Evolutionary conservation across 1,139 yeast genomes (phyloP), one percentile per base, ranked within the genome.

Genomic region (Saccharomycopsis hybrid): DNA sequence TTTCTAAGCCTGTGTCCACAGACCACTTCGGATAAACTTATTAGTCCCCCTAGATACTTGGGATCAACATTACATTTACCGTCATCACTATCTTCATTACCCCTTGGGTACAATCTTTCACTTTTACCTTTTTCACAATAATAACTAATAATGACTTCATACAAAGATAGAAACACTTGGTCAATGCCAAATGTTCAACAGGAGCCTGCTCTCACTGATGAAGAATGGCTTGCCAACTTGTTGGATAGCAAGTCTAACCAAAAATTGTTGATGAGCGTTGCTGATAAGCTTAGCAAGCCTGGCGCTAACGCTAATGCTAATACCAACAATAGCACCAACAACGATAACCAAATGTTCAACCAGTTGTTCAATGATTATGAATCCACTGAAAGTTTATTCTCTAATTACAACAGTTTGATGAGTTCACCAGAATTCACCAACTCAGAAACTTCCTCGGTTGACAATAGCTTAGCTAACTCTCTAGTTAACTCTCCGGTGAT

Each of bases 401-500:
- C 39, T 13, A 41, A 18, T 13, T 33, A 45, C 39, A 38, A 45
- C 29, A 31, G 36, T 24, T 39, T 38, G 44, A 24, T 3, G 8
- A 39, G 30, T 36, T 39, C 45, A 4, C 48, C 48, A 7, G 44
- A 27, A 30, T 39, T 28, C 28, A 25, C 45, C 33, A 41, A 30
- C 25, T n/a, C 28, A n/a, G 50, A 36, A 9, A 27, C 49, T 27
- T 38, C 48, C 7, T 46, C 49, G 5, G 30, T 46, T 25, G 18
- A 5, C 24, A 46, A 36, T 40, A 41, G 47, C 13, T 25, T 47
- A 11, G 18, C 29, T 28, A 49, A 47, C 37, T 53, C 58, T 5
- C 44, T 61, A 7, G 59, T 58, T 39, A 61, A 60, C 43, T 60
- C 65, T 0, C 64, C 64, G 25, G 44, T 60, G 52, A 54, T 61